Conservation (phyloP, 1,284 basidiomycete species). For the Trametes versicolor region DNA sequence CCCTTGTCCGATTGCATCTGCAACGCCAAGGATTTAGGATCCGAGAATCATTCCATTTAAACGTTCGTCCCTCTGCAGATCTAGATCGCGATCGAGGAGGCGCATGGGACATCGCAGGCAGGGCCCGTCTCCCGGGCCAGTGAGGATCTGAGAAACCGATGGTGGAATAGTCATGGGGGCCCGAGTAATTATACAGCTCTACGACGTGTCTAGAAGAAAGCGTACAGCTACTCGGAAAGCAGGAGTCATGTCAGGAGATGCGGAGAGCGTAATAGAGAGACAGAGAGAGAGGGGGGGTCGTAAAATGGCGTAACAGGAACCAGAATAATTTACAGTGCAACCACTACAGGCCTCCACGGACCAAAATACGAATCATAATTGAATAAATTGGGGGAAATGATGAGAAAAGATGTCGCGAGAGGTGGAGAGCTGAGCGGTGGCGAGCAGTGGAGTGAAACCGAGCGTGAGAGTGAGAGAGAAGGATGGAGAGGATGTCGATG, state of each 20-base stretch:
- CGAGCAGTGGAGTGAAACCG: background rate
- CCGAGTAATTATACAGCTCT: constrained; percentile 24
- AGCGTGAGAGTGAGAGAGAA: no score
- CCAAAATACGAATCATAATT: background rate
- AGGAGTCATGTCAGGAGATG: background rate
- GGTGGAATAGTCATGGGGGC: background rate
- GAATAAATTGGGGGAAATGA: background rate
- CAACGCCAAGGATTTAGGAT: background rate
- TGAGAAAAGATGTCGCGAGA: constrained; percentile 1
- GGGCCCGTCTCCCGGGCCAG: background rate
- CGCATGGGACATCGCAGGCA: background rate
- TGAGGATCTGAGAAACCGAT: background rate
- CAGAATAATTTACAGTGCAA: constrained; percentile 23
- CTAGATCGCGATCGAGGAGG: constrained; percentile 1
- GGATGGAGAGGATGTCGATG: constrained; percentile 2
- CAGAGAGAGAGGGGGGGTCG: background rate
- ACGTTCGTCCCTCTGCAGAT: background rate
- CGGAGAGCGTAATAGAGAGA: background rate
- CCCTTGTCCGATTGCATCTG: background rate
- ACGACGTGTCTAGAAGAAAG: constrained; percentile 3
- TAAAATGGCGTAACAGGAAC: constrained; percentile 23
- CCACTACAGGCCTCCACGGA: constrained; percentile 7
- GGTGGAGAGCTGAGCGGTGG: background rate
- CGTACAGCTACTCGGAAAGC: constrained; percentile 3
- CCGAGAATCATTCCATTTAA: background rate